phyloP scores from a whole-genome alignment of 306 rosid genomes.

The Cercis canadensis region DNA sequence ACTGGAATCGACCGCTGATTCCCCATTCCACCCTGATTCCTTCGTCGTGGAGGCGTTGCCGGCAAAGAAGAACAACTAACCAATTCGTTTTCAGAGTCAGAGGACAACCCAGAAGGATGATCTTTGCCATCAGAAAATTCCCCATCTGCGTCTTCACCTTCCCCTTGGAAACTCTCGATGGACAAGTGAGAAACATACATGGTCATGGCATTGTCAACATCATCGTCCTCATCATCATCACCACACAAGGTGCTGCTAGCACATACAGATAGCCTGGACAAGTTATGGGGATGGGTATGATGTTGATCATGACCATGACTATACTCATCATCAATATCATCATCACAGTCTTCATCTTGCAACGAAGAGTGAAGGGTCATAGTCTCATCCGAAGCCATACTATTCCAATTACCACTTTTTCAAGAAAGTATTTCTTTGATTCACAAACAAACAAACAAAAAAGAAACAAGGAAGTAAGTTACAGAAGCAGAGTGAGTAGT shows the following conservation, averaged over 20 bases:
- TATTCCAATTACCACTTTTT: background rate
- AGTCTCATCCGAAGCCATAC: slow-evolving; percentile 65
- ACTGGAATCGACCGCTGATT: background rate
- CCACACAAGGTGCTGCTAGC: slow-evolving; percentile 49
- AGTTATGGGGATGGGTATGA: slow-evolving; percentile 43
- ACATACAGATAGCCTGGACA: slow-evolving; percentile 75
- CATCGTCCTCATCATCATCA: slow-evolving; percentile 21
- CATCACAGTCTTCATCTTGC: slow-evolving; percentile 52
- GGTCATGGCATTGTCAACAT: slow-evolving; percentile 40
- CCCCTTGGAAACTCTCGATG: slow-evolving; percentile 60
- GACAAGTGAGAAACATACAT: slow-evolving; percentile 56
- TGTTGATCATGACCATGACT: slow-evolving; percentile 34
- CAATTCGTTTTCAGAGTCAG: slow-evolving; percentile 64
- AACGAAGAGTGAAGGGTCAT: slow-evolving; percentile 49
- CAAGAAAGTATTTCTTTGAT: background rate
- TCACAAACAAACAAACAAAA: background rate
- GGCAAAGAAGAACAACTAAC: slow-evolving; percentile 63
- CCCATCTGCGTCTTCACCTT: slow-evolving; percentile 55
- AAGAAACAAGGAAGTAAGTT: background rate
- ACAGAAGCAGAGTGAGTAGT: background rate
- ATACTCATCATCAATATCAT: slow-evolving; percentile 37
- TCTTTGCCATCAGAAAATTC: slow-evolving; percentile 46
- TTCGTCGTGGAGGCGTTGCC: slow-evolving; percentile 52
- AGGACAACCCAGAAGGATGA: slow-evolving; percentile 22
- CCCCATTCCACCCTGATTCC: slow-evolving; percentile 23